Base-by-base conservation (phyloP, 2,329 filamentous ascomycete genomes). In the Talaromyces sp. region DNA sequence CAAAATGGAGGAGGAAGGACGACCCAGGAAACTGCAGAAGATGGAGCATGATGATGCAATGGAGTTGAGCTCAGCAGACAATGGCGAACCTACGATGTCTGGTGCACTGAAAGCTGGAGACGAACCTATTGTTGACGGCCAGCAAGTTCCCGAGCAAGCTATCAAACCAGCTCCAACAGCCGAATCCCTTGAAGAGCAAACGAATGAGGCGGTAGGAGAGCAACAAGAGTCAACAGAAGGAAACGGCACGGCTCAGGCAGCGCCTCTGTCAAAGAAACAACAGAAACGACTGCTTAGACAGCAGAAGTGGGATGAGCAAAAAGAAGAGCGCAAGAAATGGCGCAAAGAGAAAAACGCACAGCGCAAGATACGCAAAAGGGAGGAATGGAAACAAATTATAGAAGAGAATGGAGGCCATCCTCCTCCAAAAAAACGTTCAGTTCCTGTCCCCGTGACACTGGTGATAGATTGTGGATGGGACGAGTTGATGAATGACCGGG, bases 381-480 rank as follows among this genome's bases (percentile, higher is more conserved):
- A 39, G 67, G 65, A 35, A 69, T 68, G 22, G 65, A 50, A 71
- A 48, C 72, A 77, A 19, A 72, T 74, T 46, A 68, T 70, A 57
- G 45, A 69, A 40, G 66, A 65, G 54, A 69, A 70, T 58, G 51
- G 62, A 53, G 64, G 66, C 59, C 60, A 64, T 46, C 57, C 64
- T 39, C 61, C 60, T 5, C 63, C 67, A 57, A 63, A 67, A 36
- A 65, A 67, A 53, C 63, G 15, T 21, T 75, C 80, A 3, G 76
- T 79, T 51, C 82, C 85, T 57, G 81, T 95, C 0, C 91, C 92
- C 1, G 77, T 97, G 21, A 84, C 89, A 0, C 78, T 99, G 63
- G 80, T 99, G 60, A 78, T 99, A 62, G 94, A 99, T 76, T 97
- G 93, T 75, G 86, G 89, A 64, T 99, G 95, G 70, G 92, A 99